These are phyloP conservation scores for Neocucurbitaria cava DNA, from an alignment of 2,329 filamentous ascomycete species.

Conservation along the genomic window DNA sequence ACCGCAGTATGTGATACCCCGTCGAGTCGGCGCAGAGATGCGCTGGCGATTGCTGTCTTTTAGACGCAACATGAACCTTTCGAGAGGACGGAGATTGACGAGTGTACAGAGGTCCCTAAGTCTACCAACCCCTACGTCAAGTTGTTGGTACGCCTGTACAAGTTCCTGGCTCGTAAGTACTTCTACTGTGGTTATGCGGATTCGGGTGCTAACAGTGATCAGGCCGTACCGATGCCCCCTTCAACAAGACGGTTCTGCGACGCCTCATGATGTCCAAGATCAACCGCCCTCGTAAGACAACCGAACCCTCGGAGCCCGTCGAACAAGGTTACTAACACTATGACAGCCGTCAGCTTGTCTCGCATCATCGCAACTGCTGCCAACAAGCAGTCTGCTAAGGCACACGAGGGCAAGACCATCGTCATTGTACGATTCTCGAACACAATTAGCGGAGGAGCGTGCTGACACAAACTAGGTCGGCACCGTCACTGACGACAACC, in stretches of 20 bases:
- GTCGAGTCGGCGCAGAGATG: constrained; percentile 50
- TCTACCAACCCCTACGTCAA: constrained; percentile 98
- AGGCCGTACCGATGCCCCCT: constrained; percentile 95
- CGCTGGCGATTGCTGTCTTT: constrained; percentile 48
- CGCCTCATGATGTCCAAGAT: constrained; percentile 98
- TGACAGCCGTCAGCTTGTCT: constrained; percentile 79
- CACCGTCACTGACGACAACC: constrained; percentile 98
- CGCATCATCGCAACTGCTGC: constrained; percentile 74
- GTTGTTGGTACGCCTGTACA: constrained; percentile 97
- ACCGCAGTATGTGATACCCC: constrained; percentile 65
- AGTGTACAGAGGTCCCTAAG: constrained; percentile 64
- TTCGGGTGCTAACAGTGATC: constrained; percentile 35
- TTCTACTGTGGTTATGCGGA: constrained; percentile 10
- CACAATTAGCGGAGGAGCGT: background rate
- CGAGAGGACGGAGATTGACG: constrained; percentile 44
- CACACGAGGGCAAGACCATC: constrained; percentile 79
- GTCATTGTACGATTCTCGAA: constrained; percentile 66
- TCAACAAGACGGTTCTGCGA: constrained; percentile 99
- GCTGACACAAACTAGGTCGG: constrained; percentile 62
- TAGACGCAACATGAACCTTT: constrained; percentile 48
- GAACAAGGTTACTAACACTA: constrained; percentile 22
- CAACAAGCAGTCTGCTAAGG: constrained; percentile 58
- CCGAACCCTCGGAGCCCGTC: background rate
- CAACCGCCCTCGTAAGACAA: constrained; percentile 70
- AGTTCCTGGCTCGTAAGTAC: constrained; percentile 90